phyloP scores from a whole-genome alignment of 208 protist species.

The Leishmania braziliensis region DNA sequence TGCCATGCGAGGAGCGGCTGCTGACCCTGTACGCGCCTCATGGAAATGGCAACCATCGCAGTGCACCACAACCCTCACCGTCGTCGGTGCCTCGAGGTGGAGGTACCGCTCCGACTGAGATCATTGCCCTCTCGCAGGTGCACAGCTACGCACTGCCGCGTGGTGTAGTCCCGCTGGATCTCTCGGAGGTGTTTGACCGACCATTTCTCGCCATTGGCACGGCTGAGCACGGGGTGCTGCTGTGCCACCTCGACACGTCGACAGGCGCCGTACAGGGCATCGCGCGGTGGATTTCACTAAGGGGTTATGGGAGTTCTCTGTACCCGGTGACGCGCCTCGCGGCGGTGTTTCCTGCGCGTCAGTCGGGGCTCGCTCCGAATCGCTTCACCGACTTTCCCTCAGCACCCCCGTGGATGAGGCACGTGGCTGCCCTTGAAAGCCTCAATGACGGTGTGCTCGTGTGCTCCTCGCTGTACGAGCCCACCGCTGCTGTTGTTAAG shows the following conservation, averaged over 20 bases:
- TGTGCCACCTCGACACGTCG: slow-evolving; percentile 41
- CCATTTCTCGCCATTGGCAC: slow-evolving; percentile 74
- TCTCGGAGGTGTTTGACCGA: slow-evolving; percentile 53
- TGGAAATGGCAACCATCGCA: neutral
- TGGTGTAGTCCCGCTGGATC: slow-evolving; percentile 70
- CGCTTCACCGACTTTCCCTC: neutral
- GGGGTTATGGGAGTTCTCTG: slow-evolving; percentile 39
- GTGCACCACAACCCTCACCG: neutral
- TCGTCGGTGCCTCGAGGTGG: neutral
- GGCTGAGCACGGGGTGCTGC: slow-evolving; percentile 62
- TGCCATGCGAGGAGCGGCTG: slow-evolving; percentile 81
- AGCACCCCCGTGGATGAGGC: slow-evolving; percentile 18
- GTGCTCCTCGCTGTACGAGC: slow-evolving; percentile 57
- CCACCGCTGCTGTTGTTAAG: slow-evolving; percentile 38
- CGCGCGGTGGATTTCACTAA: slow-evolving; percentile 41
- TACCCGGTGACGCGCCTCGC: slow-evolving; percentile 63
- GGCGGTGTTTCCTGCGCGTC: slow-evolving; percentile 41
- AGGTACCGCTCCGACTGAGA: neutral
- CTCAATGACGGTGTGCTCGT: slow-evolving; percentile 45
- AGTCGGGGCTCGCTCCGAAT: neutral
- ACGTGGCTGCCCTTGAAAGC: slow-evolving; percentile 27
- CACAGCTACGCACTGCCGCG: slow-evolving; percentile 46
- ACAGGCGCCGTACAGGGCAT: slow-evolving; percentile 35
- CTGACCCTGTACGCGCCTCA: slow-evolving; percentile 49
- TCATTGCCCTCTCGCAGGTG: slow-evolving; percentile 3